phyloP scores from a whole-genome alignment of 306 rosid genomes.

The Cucurbita maxima region DNA sequence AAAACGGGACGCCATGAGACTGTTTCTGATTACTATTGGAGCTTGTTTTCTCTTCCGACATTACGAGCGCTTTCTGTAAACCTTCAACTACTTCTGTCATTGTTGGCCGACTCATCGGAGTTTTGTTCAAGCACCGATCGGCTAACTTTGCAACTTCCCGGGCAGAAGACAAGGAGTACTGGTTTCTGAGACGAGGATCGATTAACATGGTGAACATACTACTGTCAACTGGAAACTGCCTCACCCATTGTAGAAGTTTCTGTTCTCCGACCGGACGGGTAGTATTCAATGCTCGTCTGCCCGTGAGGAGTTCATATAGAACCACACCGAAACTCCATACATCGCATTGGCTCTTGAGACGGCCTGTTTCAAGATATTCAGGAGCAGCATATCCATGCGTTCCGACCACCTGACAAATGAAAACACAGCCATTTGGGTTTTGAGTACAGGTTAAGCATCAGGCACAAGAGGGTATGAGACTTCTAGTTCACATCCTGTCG shows the following conservation, averaged over 20 bases:
- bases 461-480: too few species aligned
- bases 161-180: slow-evolving; percentile 42
- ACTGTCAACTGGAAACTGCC: slow-evolving; percentile 49
- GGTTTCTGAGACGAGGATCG: slow-evolving; percentile 52
- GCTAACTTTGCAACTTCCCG: slow-evolving; percentile 62
- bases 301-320: slow-evolving; percentile 81
- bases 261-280: slow-evolving; percentile 38
- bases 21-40: slow-evolving; percentile 6
- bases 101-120: slow-evolving; percentile 60
- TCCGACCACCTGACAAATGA: slow-evolving; percentile 62
- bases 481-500: too few species aligned
- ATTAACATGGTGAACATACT: slow-evolving; percentile 52
- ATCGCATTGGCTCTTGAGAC: slow-evolving; percentile 49
- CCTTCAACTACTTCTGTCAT: slow-evolving; percentile 54
- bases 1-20: background rate
- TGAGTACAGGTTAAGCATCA: background rate
- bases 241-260: slow-evolving; percentile 77
- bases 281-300: slow-evolving; percentile 56
- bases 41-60: slow-evolving; percentile 21
- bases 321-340: slow-evolving; percentile 94
- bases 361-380: slow-evolving; percentile 77
- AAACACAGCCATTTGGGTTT: background rate
- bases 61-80: slow-evolving; percentile 52
- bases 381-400: slow-evolving; percentile 95
- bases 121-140: slow-evolving; percentile 61